Conservation (phyloP, 2,329 filamentous ascomycete genomes). For the Fusarium sp. region DNA sequence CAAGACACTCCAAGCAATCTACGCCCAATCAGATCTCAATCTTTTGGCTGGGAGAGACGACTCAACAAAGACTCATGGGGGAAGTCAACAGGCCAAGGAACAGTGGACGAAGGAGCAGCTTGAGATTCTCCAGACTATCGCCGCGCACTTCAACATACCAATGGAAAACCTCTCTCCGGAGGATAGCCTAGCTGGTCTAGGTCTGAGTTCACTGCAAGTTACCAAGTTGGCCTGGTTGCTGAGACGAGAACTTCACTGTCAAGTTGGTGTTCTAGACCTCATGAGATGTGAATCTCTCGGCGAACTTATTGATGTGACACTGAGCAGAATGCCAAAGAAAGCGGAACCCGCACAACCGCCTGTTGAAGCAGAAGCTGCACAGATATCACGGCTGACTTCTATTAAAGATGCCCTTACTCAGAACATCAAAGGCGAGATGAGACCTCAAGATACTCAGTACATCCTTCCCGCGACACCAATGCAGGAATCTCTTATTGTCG, state of each 20-base stretch:
- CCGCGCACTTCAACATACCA: conserved; percentile 21
- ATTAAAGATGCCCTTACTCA: conserved; percentile 5
- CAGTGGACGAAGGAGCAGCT: conserved; percentile 8
- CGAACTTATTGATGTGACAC: conserved; percentile 10
- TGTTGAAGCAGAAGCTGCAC: rapidly evolving
- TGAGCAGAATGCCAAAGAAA: not conserved
- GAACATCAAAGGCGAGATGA: not conserved
- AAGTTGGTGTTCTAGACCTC: conserved; percentile 26
- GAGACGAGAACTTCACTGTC: conserved; percentile 13
- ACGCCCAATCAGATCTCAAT: conserved; percentile 3
- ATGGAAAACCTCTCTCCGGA: not conserved
- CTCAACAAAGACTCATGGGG: rapidly evolving
- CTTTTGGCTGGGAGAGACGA: conserved; percentile 1
- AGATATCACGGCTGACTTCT: conserved; percentile 3
- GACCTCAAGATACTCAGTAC: conserved; percentile 3
- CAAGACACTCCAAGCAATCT: conserved; percentile 23
- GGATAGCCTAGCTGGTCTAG: conserved; percentile 27
- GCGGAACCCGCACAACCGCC: rapidly evolving
- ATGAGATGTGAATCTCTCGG: conserved; percentile 21
- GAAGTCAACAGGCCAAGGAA: rapidly evolving
- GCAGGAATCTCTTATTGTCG: conserved; percentile 28
- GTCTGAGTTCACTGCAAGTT: conserved; percentile 30
- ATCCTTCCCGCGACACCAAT: conserved; percentile 21
- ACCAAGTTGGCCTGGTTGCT: conserved; percentile 29
- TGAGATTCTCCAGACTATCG: not conserved